phyloP scores from a whole-genome alignment of 148 eudicot species.

The Chenopodium quinoa region DNA sequence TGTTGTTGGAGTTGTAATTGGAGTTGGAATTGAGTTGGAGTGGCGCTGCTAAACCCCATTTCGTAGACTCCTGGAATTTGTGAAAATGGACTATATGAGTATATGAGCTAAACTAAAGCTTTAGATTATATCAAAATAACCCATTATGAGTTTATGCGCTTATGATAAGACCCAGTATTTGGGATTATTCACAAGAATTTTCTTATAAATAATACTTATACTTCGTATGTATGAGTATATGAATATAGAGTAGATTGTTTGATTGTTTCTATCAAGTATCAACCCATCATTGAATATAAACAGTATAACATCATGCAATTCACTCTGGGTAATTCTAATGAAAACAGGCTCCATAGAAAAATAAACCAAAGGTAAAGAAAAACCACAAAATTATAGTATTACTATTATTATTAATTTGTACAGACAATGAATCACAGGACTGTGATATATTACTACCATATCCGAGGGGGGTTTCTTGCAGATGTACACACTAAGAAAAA shows the following conservation, averaged over 20 bases:
- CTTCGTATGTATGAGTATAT: no score
- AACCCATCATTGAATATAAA: no score
- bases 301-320: neutral
- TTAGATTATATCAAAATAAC: no score
- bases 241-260: no score
- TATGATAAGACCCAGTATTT: no score
- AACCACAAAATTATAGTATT: neutral
- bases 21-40: slow-evolving; percentile 14
- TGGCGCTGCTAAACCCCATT: slow-evolving; percentile 20
- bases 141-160: no score
- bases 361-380: neutral
- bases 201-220: no score
- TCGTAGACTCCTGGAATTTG: no score
- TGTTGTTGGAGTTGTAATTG: no score
- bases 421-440: neutral
- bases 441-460: neutral
- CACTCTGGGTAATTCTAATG: neutral
- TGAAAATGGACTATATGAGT: no score
- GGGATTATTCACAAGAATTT: no score
- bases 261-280: neutral
- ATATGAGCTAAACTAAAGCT: no score
- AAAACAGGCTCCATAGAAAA: neutral
- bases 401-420: neutral
- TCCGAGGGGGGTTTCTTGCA: neutral
- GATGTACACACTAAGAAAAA: slow-evolving; percentile 12